Evolutionary conservation across 108 stramenopile genomes (phyloP), one percentile per base, ranked within the genome.

Genomic region (Pseudonitzschia multiseries): DNA sequence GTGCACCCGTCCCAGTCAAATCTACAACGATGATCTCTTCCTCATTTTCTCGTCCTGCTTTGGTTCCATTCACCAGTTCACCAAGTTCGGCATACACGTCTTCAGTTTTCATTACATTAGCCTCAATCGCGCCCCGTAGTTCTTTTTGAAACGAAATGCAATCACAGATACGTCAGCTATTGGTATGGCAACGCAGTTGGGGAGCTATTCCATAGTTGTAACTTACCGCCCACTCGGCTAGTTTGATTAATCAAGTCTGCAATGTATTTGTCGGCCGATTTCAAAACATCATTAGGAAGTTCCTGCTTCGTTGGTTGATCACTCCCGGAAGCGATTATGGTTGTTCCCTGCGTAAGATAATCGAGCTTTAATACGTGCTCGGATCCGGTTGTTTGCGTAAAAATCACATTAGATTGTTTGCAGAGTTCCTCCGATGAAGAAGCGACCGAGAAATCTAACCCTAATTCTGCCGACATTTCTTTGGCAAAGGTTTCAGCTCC

Each of bases 231-330:
- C 26, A 68, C 51, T 52, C 50, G 36, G 24, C 51, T 53, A 36
- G 95, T 96, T 84, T 97, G 97, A 66, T 93, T 93, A 36, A 88
- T 90, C 67, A 97, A 78, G 77, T 97, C 97, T 50, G 79, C 66
- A 43, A 96, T 86, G 71, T 93, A 96, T 76, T 96, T 96, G 54
- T 79, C 78, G 42, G 89, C 87, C 26, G 57, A 59, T 21, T 78
- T 77, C 29, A 92, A 69, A 28, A 96, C 90, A 65, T 95, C 91
- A 14, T 84, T 79, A 24, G 96, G 96, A 44, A 74, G 95, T 81
- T 97, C 96, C 71, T 92, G 86, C 80, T 97, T 97, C 31, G 96
- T 96, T 36, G 95, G 93, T 81, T 97, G 96, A 75, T 97, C 96
- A 41, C 84, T 88, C 8, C 96, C 96, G 26, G 90, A 91, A 1